A percentile compares a stretch with the other conserved stretches of the same genome.
These are phyloP conservation scores for Nakazawaea peltata DNA, from an alignment of 805 yeast species.

Conservation along the genomic window DNA sequence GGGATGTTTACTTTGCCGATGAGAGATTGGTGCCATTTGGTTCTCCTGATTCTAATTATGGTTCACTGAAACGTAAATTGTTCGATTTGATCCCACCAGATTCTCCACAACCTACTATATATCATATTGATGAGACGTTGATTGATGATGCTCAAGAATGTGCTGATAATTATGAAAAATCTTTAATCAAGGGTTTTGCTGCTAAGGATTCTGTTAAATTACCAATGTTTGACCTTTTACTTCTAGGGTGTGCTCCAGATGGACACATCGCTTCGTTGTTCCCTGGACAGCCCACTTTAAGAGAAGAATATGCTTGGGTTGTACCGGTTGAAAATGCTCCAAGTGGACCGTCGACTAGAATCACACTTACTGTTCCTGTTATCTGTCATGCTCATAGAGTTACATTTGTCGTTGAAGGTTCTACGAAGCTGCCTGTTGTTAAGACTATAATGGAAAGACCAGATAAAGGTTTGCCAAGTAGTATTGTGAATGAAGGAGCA, in stretches of 20 bases:
- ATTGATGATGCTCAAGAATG: constrained; percentile 82
- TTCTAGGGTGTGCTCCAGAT: constrained; percentile 97
- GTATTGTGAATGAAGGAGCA: constrained; percentile 92
- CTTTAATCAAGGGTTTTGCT: constrained; percentile 83
- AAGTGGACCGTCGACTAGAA: constrained; percentile 75
- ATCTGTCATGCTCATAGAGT: constrained; percentile 90
- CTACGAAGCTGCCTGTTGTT: constrained; percentile 88
- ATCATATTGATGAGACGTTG: constrained; percentile 72
- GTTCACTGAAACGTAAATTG: constrained; percentile 76
- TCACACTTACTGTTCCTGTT: constrained; percentile 88
- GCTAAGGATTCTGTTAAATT: constrained; percentile 92
- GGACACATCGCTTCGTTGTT: constrained; percentile 97
- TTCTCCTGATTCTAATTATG: constrained; percentile 78
- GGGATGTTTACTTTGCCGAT: constrained; percentile 97
- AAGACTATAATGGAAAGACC: constrained; percentile 94
- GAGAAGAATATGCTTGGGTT: constrained; percentile 93
- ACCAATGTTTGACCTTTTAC: constrained; percentile 86
- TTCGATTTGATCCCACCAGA: constrained; percentile 59
- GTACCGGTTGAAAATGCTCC: constrained; percentile 92
- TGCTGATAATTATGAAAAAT: constrained; percentile 88
- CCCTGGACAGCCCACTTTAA: constrained; percentile 82
- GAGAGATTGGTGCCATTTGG: constrained; percentile 89
- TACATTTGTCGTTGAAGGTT: constrained; percentile 93
- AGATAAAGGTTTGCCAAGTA: constrained; percentile 90
- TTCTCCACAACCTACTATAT: constrained; percentile 57